These are phyloP conservation scores for Boeremia exigua DNA, from an alignment of 2,329 filamentous ascomycete genomes.

Conservation along the genomic window DNA sequence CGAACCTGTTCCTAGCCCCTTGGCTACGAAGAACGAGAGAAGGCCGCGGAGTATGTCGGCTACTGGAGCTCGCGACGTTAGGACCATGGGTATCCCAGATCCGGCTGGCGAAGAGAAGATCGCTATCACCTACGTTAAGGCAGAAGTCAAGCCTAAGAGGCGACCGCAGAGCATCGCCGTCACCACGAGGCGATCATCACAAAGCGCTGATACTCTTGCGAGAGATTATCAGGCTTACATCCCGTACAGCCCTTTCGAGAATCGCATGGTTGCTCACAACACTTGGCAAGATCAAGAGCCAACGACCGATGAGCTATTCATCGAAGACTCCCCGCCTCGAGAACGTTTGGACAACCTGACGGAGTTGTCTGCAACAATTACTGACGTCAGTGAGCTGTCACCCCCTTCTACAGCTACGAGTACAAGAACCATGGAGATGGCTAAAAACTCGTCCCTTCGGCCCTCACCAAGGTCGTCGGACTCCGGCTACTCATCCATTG, in stretches of 20 bases:
- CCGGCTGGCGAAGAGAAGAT: conserved; percentile 14
- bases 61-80: conserved; percentile 4
- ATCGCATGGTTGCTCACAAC: conserved; percentile 8
- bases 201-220: conserved; percentile 10
- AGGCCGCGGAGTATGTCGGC: conserved; percentile 40
- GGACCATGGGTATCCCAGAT: neutral
- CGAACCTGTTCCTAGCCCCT: conserved; percentile 25
- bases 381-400: conserved; percentile 10
- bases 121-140: conserved; percentile 13
- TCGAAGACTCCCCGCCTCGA: neutral
- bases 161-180: conserved; percentile 26
- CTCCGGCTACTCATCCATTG: conserved; percentile 49
- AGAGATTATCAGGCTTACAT: conserved; percentile 16
- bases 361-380: conserved; percentile 13
- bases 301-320: conserved; percentile 8
- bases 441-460: conserved; percentile 14
- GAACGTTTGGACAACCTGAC: conserved; percentile 1
- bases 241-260: conserved; percentile 16
- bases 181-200: conserved; percentile 11
- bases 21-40: conserved; percentile 28
- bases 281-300: conserved; percentile 12
- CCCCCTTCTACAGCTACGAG: conserved; percentile 17
- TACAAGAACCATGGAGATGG: conserved; percentile 5
- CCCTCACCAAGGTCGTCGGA: conserved; percentile 43
- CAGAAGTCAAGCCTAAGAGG: conserved; percentile 18